These are phyloP conservation scores for Plantago ovata DNA, from an alignment of 257 asterid genomes.

Conservation along the genomic window DNA sequence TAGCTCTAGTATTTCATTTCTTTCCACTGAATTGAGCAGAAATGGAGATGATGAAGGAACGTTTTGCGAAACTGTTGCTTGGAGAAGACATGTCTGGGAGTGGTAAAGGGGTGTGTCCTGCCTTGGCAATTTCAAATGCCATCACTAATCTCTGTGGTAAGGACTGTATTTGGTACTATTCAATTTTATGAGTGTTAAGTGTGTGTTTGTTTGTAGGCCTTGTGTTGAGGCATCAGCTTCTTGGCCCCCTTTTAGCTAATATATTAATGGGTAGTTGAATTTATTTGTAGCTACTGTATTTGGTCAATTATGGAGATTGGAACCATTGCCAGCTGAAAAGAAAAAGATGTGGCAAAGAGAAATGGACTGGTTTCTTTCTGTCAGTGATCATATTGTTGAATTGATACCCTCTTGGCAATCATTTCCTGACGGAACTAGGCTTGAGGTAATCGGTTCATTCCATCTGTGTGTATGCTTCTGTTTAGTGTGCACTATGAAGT, in stretches of 20 bases:
- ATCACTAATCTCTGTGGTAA: slow-evolving; percentile 88
- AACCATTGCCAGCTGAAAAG: slow-evolving; percentile 71
- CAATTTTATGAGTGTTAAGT: background rate
- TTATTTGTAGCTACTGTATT: slow-evolving; percentile 70
- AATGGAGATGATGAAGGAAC: slow-evolving; percentile 86
- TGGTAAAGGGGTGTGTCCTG: slow-evolving; percentile 91
- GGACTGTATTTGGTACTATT: slow-evolving; percentile 3
- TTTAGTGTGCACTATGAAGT: background rate
- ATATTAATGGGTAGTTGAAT: background rate
- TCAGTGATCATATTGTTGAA: slow-evolving; percentile 82
- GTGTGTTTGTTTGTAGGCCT: background rate
- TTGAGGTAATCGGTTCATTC: slow-evolving; percentile 57
- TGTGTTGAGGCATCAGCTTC: background rate
- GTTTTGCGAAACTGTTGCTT: slow-evolving; percentile 81
- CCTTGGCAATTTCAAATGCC: slow-evolving; percentile 88
- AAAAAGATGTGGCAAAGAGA: slow-evolving; percentile 90
- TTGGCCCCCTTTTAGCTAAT: background rate
- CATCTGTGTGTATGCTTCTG: background rate
- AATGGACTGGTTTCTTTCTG: slow-evolving; percentile 84
- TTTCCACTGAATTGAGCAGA: slow-evolving; percentile 34
- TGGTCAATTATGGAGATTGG: slow-evolving; percentile 94
- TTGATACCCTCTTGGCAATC: slow-evolving; percentile 75
- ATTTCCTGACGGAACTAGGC: slow-evolving; percentile 66
- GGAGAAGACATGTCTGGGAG: slow-evolving; percentile 99
- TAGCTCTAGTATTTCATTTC: no score